phyloP scores from a whole-genome alignment of 768 basidiomycete species.

The Pleurotus eryngii region DNA sequence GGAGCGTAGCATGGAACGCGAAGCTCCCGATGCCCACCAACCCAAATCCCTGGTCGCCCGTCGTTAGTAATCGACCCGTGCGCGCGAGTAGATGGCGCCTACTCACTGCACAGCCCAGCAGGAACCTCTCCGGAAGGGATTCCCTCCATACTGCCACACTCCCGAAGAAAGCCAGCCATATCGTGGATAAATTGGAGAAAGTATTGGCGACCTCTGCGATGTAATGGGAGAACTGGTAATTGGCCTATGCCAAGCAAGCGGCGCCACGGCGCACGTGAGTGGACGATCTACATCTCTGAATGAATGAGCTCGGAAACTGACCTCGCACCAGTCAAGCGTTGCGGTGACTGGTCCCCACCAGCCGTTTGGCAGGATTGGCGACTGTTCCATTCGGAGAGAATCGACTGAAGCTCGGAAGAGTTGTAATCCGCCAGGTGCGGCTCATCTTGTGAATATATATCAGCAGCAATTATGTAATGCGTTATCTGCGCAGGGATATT shows the following conservation, averaged over 20 bases:
- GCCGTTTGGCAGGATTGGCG: constrained; percentile 23
- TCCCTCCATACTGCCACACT: constrained; percentile 29
- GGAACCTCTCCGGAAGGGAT: constrained; percentile 39
- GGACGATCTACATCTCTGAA: not conserved
- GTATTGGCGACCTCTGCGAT: constrained; percentile 78
- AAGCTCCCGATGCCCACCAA: constrained; percentile 76
- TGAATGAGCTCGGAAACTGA: constrained; percentile 8
- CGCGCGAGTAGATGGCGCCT: not conserved
- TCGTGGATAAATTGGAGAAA: constrained; percentile 64
- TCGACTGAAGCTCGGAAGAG: not conserved
- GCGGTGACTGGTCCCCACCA: constrained; percentile 66
- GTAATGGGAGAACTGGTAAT: constrained; percentile 76
- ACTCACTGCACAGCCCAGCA: constrained; percentile 39
- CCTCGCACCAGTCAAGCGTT: constrained; percentile 77
- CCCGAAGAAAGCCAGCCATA: constrained; percentile 52
- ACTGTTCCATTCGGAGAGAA: constrained; percentile 7
- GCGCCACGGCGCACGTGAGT: not conserved
- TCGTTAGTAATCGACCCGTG: not conserved
- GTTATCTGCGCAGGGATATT: not conserved
- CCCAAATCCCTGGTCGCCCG: constrained; percentile 50
- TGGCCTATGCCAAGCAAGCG: constrained; percentile 39
- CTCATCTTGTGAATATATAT: not conserved
- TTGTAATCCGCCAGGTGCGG: not conserved
- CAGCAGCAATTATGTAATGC: not conserved
- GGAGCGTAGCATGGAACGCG: constrained; percentile 74